phyloP scores from a whole-genome alignment of 495 filamentous ascomycete species.

The Clavariopsis aquatica region DNA sequence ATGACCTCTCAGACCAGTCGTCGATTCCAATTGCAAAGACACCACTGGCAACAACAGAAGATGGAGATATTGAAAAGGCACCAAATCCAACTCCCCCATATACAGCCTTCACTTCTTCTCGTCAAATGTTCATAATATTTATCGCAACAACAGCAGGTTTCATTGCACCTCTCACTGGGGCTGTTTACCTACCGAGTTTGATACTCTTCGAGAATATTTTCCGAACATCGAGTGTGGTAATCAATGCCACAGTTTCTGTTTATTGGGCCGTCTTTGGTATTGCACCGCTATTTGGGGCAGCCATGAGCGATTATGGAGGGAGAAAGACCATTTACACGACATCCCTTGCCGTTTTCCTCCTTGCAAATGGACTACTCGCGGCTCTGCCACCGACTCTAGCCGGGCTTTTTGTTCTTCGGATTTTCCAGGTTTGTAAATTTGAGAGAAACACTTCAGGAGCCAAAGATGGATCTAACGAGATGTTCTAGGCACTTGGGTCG shows the following conservation, averaged over 20 bases:
- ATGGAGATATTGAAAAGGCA: too few relatives aligned
- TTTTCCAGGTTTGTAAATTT: conserved; percentile 10
- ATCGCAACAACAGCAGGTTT: conserved; percentile 42
- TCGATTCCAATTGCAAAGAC: too few relatives aligned
- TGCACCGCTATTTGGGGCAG: conserved; percentile 41
- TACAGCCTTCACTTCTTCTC: conserved; percentile 32
- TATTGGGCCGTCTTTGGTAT: conserved; percentile 44
- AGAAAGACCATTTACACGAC: conserved; percentile 40
- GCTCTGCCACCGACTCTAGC: conserved; percentile 38
- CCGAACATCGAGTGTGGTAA: conserved; percentile 28
- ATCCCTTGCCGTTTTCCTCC: conserved; percentile 36
- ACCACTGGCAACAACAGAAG: too few relatives aligned
- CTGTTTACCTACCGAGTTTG: conserved; percentile 43
- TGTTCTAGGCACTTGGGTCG: conserved; percentile 35
- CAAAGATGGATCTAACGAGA: not conserved
- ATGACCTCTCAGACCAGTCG: too few relatives aligned
- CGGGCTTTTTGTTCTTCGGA: conserved; percentile 37
- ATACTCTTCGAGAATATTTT: conserved; percentile 37
- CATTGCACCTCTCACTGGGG: conserved; percentile 41
- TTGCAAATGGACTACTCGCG: conserved; percentile 42
- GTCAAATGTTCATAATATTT: conserved; percentile 35
- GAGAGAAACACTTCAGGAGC: not conserved
- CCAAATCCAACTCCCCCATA: conserved; percentile 27
- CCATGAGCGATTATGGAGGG: conserved; percentile 36
- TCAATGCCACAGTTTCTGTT: conserved; percentile 44